phyloP scores from a whole-genome alignment of 1,284 basidiomycete genomes.

The Ganoderma sinense region DNA sequence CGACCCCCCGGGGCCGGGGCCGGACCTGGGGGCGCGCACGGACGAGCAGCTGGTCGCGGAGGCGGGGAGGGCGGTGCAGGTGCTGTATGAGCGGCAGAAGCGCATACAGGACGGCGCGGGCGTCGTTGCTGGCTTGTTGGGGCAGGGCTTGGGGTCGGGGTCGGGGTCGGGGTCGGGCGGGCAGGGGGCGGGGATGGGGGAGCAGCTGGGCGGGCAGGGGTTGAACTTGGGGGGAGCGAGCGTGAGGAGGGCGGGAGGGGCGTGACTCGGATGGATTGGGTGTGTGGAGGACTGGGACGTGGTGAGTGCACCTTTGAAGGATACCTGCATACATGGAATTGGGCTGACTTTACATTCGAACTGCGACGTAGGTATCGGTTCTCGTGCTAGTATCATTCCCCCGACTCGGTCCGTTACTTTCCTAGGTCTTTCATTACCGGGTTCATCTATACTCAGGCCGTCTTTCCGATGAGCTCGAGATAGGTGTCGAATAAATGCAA shows the following conservation, averaged over 20 bases:
- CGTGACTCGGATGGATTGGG: too few relatives aligned
- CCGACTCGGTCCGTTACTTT: neutral
- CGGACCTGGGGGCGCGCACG: too few relatives aligned
- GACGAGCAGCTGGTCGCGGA: slow-evolving; percentile 40
- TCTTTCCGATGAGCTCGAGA: neutral
- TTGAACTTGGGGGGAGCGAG: too few relatives aligned
- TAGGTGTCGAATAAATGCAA: neutral
- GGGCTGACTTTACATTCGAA: neutral
- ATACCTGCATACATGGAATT: neutral
- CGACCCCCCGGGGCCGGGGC: too few relatives aligned
- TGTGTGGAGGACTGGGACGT: too few relatives aligned
- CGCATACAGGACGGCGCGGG: slow-evolving; percentile 52
- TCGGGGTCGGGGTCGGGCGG: neutral
- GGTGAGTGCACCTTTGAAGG: neutral
- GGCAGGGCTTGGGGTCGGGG: slow-evolving; percentile 3
- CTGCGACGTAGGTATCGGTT: too few relatives aligned
- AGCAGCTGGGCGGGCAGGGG: neutral
- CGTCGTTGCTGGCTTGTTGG: slow-evolving; percentile 47
- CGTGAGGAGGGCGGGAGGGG: too few relatives aligned
- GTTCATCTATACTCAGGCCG: neutral
- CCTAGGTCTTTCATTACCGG: neutral
- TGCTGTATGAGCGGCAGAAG: slow-evolving; percentile 48
- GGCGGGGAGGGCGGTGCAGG: slow-evolving; percentile 46
- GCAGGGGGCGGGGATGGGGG: neutral
- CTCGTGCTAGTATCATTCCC: too few relatives aligned